A percentile compares a stretch with the other conserved stretches of the same genome.
phyloP scores from a whole-genome alignment of 2,329 filamentous ascomycete species.

The Trichophaea hybrida region DNA sequence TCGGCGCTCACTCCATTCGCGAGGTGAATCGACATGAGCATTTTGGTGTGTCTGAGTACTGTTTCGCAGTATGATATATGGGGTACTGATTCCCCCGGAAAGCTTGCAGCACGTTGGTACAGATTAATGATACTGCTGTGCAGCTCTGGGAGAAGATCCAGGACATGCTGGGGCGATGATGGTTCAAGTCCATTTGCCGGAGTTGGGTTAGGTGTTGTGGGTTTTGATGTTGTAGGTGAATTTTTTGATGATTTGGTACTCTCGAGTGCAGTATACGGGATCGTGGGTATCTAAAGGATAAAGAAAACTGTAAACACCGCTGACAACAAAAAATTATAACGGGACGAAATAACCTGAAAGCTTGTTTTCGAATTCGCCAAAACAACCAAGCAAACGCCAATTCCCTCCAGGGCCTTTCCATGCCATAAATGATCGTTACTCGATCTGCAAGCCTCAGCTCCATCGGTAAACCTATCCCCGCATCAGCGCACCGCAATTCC shows the following conservation, averaged over 20 bases:
- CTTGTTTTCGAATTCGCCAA: conserved; percentile 72
- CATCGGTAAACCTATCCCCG: conserved; percentile 47
- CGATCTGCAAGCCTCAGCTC: conserved; percentile 58
- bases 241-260: conserved; percentile 28
- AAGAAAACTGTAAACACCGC: not conserved
- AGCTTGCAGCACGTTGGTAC: conserved; percentile 51
- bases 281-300: conserved; percentile 17
- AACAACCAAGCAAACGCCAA: conserved; percentile 67
- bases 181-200: conserved; percentile 19
- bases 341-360: conserved; percentile 54
- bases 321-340: not conserved
- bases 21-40: conserved; percentile 52
- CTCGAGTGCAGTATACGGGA: conserved; percentile 19
- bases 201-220: conserved; percentile 19
- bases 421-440: conserved; percentile 94
- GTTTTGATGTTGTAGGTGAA: conserved; percentile 28
- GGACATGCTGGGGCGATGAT: conserved; percentile 2
- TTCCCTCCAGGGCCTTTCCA: conserved; percentile 82
- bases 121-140: conserved; percentile 59
- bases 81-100: conserved; percentile 53
- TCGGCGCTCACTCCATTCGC: conserved; percentile 48
- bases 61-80: conserved; percentile 58
- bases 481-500: not conserved
- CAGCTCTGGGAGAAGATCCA: conserved; percentile 52
- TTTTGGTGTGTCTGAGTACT: conserved; percentile 56